These are phyloP conservation scores for Vigna angularis DNA, from an alignment of 306 rosid species.

Conservation along the genomic window DNA sequence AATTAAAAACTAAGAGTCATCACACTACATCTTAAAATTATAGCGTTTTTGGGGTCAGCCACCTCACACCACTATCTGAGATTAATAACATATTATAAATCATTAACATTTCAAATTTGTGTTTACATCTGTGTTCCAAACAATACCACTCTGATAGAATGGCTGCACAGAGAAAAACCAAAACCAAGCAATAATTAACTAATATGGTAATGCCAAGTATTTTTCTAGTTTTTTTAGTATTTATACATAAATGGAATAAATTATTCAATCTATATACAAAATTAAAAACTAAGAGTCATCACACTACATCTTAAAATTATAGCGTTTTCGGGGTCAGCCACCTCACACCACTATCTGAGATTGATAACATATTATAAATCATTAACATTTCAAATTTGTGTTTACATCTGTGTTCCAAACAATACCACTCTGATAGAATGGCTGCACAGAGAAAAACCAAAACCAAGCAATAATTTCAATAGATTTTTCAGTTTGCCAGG, in stretches of 20 bases:
- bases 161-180: constrained; percentile 20
- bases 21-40: too few species aligned
- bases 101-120: not conserved
- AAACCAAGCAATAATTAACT: constrained; percentile 10
- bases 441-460: constrained; percentile 17
- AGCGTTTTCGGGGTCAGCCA: too few species aligned
- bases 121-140: not conserved
- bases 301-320: too few species aligned
- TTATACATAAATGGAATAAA: not conserved
- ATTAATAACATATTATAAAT: not conserved
- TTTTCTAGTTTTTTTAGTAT: not conserved
- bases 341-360: not conserved
- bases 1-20: not conserved
- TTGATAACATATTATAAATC: not conserved
- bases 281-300: not conserved
- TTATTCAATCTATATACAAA: not conserved
- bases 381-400: constrained; percentile 1
- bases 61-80: not conserved
- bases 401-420: not conserved
- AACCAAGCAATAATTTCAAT: constrained; percentile 33
- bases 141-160: not conserved
- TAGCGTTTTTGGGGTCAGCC: too few species aligned
- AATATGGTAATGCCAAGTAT: not conserved
- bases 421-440: constrained; percentile 10
- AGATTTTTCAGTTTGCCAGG: constrained; percentile 27